Evolutionary conservation across 2,329 filamentous ascomycete species (phyloP).

Genomic region (Diplodia seriata): DNA sequence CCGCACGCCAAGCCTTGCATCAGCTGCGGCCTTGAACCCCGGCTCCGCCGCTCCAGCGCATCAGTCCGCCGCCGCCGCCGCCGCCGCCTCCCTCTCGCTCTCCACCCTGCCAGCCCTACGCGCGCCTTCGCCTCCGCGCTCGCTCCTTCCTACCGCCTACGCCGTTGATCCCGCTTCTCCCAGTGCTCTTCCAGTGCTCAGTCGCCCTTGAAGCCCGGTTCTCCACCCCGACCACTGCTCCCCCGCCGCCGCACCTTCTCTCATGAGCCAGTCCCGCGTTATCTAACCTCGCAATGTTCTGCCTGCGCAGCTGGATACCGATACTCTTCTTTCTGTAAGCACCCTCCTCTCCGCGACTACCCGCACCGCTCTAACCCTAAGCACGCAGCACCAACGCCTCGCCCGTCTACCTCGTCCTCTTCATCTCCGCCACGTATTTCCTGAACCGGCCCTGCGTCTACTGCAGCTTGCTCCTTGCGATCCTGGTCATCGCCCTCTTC

Average conservation of each 20-base stretch:
- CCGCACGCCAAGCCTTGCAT: constrained; percentile 25
- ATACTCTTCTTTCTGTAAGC: constrained; percentile 61
- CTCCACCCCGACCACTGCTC: background rate
- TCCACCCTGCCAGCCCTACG: background rate
- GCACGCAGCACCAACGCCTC: constrained; percentile 54
- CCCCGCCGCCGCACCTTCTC: background rate
- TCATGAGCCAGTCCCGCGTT: constrained; percentile 17
- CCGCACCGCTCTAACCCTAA: constrained; percentile 22
- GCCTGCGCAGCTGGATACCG: constrained; percentile 65
- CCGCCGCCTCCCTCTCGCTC: constrained; percentile 18
- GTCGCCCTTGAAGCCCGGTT: background rate
- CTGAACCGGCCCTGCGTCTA: constrained; percentile 97
- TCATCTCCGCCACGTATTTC: constrained; percentile 88
- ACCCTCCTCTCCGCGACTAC: background rate
- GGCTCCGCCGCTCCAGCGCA: constrained; percentile 26
- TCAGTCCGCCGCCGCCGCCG: constrained; percentile 1
- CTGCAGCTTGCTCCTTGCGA: constrained; percentile 93
- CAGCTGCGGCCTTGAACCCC: constrained; percentile 17
- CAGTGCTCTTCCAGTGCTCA: background rate
- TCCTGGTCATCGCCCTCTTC: constrained; percentile 95
- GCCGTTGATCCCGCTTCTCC: background rate
- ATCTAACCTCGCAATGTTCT: constrained; percentile 62
- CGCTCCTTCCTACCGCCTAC: background rate
- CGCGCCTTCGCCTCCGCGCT: constrained; percentile 12
- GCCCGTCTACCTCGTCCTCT: constrained; percentile 58